Percentiles rank a stretch among this genome's conserved stretches.
Evolutionary conservation across 192 early-diverging fungal species (phyloP).

Genomic region (Coemansia sp.): DNA sequence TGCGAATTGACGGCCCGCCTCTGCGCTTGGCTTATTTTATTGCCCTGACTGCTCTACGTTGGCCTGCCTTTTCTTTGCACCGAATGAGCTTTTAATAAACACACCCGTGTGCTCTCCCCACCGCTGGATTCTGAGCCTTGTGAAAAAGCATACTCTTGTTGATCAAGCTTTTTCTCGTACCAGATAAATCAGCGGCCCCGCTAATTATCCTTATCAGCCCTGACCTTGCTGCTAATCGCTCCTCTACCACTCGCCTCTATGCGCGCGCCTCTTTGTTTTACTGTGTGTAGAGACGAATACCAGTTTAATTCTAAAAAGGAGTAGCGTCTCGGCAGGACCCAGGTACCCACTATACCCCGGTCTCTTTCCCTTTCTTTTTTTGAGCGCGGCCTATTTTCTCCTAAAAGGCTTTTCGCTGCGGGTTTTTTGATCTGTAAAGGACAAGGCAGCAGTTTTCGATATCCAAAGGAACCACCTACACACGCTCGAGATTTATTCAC

Average conservation of each 20-base stretch:
- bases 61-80: not conserved
- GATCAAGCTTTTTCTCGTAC: constrained; percentile 2
- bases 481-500: not conserved
- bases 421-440: not conserved
- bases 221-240: not conserved
- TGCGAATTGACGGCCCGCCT: not conserved
- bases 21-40: not conserved
- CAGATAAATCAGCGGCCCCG: not conserved
- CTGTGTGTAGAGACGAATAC: constrained; percentile 37
- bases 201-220: not conserved
- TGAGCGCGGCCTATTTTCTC: not conserved
- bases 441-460: not conserved
- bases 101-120: not conserved
- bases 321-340: not conserved
- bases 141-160: not conserved
- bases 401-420: constrained; percentile 1
- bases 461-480: not conserved
- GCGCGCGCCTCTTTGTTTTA: not conserved
- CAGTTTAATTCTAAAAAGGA: constrained; percentile 15
- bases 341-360: not conserved
- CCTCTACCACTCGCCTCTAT: not conserved
- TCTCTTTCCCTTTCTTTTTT: not conserved
- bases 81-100: not conserved
- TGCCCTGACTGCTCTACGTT: not conserved
- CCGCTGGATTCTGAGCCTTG: not conserved